Percentiles rank a stretch among this genome's conserved stretches.
Evolutionary conservation across 371 early-diverging fungal species (phyloP).

Genomic region (Capillidium rhysosporum): DNA sequence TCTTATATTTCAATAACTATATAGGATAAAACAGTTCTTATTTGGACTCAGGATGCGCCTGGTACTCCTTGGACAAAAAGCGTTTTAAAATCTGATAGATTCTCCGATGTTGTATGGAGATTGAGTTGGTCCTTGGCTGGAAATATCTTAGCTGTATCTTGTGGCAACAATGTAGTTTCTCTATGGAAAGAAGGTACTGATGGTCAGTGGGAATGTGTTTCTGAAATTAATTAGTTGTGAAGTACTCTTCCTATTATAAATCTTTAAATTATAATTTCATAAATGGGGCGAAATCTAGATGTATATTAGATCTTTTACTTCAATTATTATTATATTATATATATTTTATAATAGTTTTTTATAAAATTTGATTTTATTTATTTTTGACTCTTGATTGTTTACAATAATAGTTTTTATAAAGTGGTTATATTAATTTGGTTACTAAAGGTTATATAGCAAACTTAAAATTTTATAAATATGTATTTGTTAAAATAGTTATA

Average conservation of each 20-base stretch:
- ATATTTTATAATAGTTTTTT: too few species aligned
- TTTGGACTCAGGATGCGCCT: conserved; percentile 78
- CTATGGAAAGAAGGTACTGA: conserved; percentile 86
- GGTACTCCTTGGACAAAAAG: conserved; percentile 50
- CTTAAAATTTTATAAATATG: too few species aligned
- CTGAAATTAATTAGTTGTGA: conserved; percentile 39
- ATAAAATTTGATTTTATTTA: too few species aligned
- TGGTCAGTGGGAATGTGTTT: conserved; percentile 77
- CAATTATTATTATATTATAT: too few species aligned
- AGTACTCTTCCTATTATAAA: neutral
- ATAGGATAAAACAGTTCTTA: conserved; percentile 79
- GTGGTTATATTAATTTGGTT: too few species aligned
- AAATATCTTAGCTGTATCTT: conserved; percentile 84
- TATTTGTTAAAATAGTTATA: too few species aligned
- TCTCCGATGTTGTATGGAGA: conserved; percentile 93
- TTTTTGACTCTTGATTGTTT: too few species aligned
- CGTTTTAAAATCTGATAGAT: conserved; percentile 48
- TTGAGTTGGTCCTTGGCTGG: conserved; percentile 92
- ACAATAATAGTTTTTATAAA: too few species aligned
- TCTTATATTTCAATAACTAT: neutral
- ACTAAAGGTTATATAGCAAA: too few species aligned
- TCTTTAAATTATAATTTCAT: too few species aligned
- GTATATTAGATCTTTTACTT: too few species aligned
- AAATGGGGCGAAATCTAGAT: too few species aligned
- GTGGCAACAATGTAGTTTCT: conserved; percentile 89